Percentiles rank a stretch among this genome's conserved stretches.
These are phyloP conservation scores for Ogataea naganishii DNA, from an alignment of 805 yeast genomes.

Conservation along the genomic window DNA sequence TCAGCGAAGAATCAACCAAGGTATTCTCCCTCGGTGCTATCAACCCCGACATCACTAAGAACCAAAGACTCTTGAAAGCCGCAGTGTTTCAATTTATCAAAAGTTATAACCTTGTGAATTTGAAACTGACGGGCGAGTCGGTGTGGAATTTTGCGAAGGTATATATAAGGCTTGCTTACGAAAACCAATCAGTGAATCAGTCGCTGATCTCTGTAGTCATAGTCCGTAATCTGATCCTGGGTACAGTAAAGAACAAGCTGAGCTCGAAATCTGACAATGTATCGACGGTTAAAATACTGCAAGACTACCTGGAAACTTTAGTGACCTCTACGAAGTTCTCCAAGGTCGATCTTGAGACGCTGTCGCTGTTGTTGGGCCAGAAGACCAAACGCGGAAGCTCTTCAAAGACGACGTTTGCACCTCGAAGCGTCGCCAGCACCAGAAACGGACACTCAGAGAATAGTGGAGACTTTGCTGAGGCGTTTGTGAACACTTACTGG, in stretches of 20 bases:
- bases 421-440: slow-evolving; percentile 1
- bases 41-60: slow-evolving; percentile 55
- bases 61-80: slow-evolving; percentile 38
- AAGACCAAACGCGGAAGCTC: slow-evolving; percentile 13
- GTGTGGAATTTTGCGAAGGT: slow-evolving; percentile 58
- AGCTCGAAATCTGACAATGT: slow-evolving; percentile 43
- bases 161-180: slow-evolving; percentile 32
- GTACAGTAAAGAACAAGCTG: slow-evolving; percentile 37
- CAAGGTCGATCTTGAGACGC: slow-evolving; percentile 33
- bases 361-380: slow-evolving; percentile 38
- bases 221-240: slow-evolving; percentile 48
- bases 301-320: slow-evolving; percentile 39
- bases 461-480: slow-evolving; percentile 35
- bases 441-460: neutral
- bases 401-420: slow-evolving; percentile 12
- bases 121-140: slow-evolving; percentile 50
- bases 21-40: slow-evolving; percentile 64
- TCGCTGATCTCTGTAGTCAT: slow-evolving; percentile 20
- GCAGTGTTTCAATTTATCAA: slow-evolving; percentile 43
- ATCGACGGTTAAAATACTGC: slow-evolving; percentile 36
- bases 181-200: slow-evolving; percentile 19
- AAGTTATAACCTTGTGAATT: slow-evolving; percentile 42
- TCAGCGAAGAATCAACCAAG: slow-evolving; percentile 50
- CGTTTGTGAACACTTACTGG: slow-evolving; percentile 50
- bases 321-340: slow-evolving; percentile 40